phyloP scores from a whole-genome alignment of 805 yeast species.

The Cyberlindnera americana region DNA sequence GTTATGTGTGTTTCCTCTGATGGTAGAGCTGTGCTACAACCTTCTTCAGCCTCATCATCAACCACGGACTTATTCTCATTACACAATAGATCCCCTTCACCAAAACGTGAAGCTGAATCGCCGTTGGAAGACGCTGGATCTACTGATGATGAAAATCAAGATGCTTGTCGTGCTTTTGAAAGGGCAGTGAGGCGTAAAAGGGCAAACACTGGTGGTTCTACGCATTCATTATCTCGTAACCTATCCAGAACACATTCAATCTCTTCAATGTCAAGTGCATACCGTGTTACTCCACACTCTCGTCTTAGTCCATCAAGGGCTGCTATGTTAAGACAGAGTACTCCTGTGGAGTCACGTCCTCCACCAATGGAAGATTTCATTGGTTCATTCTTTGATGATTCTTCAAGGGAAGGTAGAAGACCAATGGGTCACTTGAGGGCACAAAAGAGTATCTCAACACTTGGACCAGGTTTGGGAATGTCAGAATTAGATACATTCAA shows the following conservation, averaged over 20 bases:
- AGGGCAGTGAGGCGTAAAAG: slow-evolving; percentile 26
- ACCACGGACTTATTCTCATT: slow-evolving; percentile 22
- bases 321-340: slow-evolving; percentile 18
- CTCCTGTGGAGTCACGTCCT: slow-evolving; percentile 17
- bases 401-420: slow-evolving; percentile 11
- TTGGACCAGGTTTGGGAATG: slow-evolving; percentile 25
- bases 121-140: slow-evolving; percentile 13
- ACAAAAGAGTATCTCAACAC: slow-evolving; percentile 19
- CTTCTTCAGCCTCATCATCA: slow-evolving; percentile 25
- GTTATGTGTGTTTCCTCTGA: slow-evolving; percentile 18
- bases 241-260: slow-evolving; percentile 24
- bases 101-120: slow-evolving; percentile 22
- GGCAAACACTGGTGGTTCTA: slow-evolving; percentile 26
- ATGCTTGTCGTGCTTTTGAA: slow-evolving; percentile 23
- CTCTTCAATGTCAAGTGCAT: slow-evolving; percentile 22
- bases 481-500: slow-evolving; percentile 3
- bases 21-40: slow-evolving; percentile 18
- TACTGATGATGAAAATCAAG: slow-evolving; percentile 15
- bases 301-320: slow-evolving; percentile 25
- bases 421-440: slow-evolving; percentile 14
- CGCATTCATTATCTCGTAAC: slow-evolving; percentile 12
- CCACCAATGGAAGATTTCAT: slow-evolving; percentile 13
- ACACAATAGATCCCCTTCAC: slow-evolving; percentile 25
- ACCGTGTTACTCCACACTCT: slow-evolving; percentile 7
- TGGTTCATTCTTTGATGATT: slow-evolving; percentile 22